Percentiles rank a stretch among this genome's conserved stretches.
These are phyloP conservation scores for Tardiomyces depauwii DNA, from an alignment of 1,139 yeast species.

Conservation along the genomic window DNA sequence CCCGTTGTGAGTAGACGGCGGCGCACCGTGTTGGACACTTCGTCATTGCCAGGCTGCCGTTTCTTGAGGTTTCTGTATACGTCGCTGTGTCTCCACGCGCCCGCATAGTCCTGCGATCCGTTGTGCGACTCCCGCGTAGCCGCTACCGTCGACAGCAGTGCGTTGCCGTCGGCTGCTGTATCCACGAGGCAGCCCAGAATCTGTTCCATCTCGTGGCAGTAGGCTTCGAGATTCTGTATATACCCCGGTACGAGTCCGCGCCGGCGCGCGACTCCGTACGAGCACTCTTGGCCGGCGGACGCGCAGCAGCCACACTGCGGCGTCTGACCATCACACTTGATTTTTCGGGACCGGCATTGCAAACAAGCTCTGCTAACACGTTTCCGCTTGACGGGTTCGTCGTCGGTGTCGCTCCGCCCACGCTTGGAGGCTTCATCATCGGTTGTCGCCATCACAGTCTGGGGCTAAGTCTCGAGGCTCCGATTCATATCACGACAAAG, in stretches of 20 bases:
- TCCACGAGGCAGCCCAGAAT: constrained; percentile 8
- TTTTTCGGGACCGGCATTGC: constrained; percentile 26
- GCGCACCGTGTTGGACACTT: no score
- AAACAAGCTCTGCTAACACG: constrained; percentile 27
- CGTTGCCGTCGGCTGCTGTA: constrained; percentile 1
- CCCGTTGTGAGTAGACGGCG: no score
- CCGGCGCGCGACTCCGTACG: constrained; percentile 11
- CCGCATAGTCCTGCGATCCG: no score
- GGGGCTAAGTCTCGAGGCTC: no score
- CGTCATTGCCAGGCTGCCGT: no score
- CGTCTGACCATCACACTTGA: constrained; percentile 22
- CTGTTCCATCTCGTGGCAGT: constrained; percentile 8
- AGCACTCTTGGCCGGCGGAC: constrained; percentile 9
- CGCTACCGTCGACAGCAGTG: neutral
- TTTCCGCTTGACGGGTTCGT: constrained; percentile 7
- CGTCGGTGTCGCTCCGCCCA: no score
- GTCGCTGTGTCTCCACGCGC: no score
- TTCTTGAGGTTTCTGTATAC: no score
- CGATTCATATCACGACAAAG: no score
- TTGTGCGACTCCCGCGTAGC: no score
- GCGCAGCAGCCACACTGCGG: constrained; percentile 12
- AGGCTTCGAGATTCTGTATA: constrained; percentile 9
- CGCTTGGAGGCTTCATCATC: no score
- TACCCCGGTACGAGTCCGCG: constrained; percentile 14
- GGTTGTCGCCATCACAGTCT: no score